Evolutionary conservation across 352 stramenopile genomes (phyloP).

Genomic region (Globisporangium heterothallicum): DNA sequence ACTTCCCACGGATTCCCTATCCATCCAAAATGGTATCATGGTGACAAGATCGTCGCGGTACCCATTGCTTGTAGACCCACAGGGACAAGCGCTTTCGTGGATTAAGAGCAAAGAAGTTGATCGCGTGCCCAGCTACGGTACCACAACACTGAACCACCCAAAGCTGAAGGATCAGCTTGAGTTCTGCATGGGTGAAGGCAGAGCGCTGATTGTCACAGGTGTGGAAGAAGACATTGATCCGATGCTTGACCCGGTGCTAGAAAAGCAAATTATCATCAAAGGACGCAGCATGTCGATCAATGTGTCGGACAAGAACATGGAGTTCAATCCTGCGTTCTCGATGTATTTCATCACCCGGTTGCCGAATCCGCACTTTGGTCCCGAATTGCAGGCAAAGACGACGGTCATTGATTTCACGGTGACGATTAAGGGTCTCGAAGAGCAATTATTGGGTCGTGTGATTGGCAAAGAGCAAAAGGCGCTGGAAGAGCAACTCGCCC

Average conservation of each 20-base stretch:
- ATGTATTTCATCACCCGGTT: slow-evolving; percentile 98
- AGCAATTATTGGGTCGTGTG: slow-evolving; percentile 96
- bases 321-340: slow-evolving; percentile 96
- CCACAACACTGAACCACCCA: slow-evolving; percentile 93
- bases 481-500: slow-evolving; percentile 97
- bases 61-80: slow-evolving; percentile 95
- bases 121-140: slow-evolving; percentile 93
- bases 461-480: slow-evolving; percentile 98
- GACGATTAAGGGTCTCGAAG: slow-evolving; percentile 94
- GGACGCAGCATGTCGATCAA: slow-evolving; percentile 96
- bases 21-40: slow-evolving; percentile 98
- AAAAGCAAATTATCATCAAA: slow-evolving; percentile 96
- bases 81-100: slow-evolving; percentile 97
- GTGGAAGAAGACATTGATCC: slow-evolving; percentile 98
- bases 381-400: slow-evolving; percentile 97
- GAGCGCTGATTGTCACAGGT: slow-evolving; percentile 90
- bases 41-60: slow-evolving; percentile 95
- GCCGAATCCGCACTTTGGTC: slow-evolving; percentile 97
- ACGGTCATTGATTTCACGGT: slow-evolving; percentile 99
- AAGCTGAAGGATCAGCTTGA: slow-evolving; percentile 98
- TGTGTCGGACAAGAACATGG: slow-evolving; percentile 98
- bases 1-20: slow-evolving; percentile 95
- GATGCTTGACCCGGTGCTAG: slow-evolving; percentile 97
- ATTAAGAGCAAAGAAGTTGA: slow-evolving; percentile 94
- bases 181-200: slow-evolving; percentile 96